Percentiles rank a stretch among this genome's conserved stretches.
Conservation (phyloP, 1,284 basidiomycete genomes). For the Sporisorium scitamineum region DNA sequence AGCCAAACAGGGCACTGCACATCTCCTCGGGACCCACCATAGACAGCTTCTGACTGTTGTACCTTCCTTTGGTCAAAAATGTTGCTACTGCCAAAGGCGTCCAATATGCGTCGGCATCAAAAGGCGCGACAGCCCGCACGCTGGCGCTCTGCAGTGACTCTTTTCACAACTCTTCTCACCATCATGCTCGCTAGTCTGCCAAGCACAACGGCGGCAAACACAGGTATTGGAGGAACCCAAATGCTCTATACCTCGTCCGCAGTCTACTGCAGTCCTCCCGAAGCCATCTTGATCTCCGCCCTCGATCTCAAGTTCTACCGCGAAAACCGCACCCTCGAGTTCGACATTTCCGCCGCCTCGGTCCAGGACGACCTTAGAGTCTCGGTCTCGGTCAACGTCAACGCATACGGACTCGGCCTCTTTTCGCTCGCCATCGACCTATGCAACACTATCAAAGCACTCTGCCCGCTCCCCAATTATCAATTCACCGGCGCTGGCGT, state of each 20-base stretch:
- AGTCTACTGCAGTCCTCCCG: conserved; percentile 64
- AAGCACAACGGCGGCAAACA: not conserved
- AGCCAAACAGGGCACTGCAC: too few relatives aligned
- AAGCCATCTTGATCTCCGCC: conserved; percentile 59
- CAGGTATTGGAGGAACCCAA: conserved; percentile 37
- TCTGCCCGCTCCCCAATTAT: conserved; percentile 67
- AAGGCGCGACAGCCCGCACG: not conserved
- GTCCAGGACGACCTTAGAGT: conserved; percentile 49
- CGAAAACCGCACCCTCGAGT: conserved; percentile 62
- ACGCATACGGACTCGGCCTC: conserved; percentile 64
- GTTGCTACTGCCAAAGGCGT: not conserved
- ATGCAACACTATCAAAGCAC: conserved; percentile 56
- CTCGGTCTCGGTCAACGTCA: conserved; percentile 55
- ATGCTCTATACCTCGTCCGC: conserved; percentile 61
- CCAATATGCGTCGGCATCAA: not conserved
- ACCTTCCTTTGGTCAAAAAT: not conserved
- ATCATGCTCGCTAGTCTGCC: conserved; percentile 15
- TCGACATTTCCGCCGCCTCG: conserved; percentile 64
- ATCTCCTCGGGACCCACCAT: not conserved
- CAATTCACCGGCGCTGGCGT: conserved; percentile 75
- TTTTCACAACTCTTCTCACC: conserved; percentile 12
- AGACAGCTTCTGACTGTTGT: not conserved
- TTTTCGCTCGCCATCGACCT: conserved; percentile 64
- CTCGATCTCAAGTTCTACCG: conserved; percentile 62
- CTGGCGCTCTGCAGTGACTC: not conserved